These are phyloP conservation scores for Tricladium varicosporioides DNA, from an alignment of 2,329 filamentous ascomycete genomes.

Conservation along the genomic window DNA sequence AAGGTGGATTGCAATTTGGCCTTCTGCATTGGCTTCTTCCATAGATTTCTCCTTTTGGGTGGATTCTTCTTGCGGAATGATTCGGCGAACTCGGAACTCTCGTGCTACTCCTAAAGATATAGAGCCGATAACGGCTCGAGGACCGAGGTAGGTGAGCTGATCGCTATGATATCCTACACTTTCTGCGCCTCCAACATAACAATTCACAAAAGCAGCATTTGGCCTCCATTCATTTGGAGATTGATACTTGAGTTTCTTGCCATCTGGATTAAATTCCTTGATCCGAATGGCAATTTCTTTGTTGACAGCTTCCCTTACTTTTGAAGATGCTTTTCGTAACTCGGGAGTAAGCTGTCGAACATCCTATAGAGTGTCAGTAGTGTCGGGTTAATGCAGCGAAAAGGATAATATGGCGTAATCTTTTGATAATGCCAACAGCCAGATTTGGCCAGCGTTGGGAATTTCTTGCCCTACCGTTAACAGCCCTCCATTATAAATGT, in stretches of 20 bases:
- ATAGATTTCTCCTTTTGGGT: slow-evolving; percentile 28
- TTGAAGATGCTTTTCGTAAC: slow-evolving; percentile 65
- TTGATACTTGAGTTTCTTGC: slow-evolving; percentile 75
- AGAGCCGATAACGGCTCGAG: slow-evolving; percentile 83
- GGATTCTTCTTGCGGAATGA: slow-evolving; percentile 58
- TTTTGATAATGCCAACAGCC: no score
- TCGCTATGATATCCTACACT: slow-evolving; percentile 92
- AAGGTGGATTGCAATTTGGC: slow-evolving; percentile 88
- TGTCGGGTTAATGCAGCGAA: background rate
- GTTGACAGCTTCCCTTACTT: slow-evolving; percentile 76
- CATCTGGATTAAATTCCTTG: slow-evolving; percentile 61
- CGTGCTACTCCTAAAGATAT: slow-evolving; percentile 88
- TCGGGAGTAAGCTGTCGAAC: slow-evolving; percentile 74
- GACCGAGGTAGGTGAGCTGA: slow-evolving; percentile 89
- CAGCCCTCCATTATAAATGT: slow-evolving; percentile 78
- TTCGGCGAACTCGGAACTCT: slow-evolving; percentile 82
- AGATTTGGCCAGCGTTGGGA: slow-evolving; percentile 2
- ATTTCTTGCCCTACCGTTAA: slow-evolving; percentile 50
- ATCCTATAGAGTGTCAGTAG: slow-evolving; percentile 47
- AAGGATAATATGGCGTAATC: background rate
- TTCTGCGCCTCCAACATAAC: slow-evolving; percentile 78
- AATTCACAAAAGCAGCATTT: slow-evolving; percentile 93
- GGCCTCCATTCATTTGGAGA: slow-evolving; percentile 72
- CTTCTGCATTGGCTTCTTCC: slow-evolving; percentile 61
- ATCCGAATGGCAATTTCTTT: slow-evolving; percentile 72